Conservation (phyloP, 345 rosid genomes). For the Hibiscus syriacus region DNA sequence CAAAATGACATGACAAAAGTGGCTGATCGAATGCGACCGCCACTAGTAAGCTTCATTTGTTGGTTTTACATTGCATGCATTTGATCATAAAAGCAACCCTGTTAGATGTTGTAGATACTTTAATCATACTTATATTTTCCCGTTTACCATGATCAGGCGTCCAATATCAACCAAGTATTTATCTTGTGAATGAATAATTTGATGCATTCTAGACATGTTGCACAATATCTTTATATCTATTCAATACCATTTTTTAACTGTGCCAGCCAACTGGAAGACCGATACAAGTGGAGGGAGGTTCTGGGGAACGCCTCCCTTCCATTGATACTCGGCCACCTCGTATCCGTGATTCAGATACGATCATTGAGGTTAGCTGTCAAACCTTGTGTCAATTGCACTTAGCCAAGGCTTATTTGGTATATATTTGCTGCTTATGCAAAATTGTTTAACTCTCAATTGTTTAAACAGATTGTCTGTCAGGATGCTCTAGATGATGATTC, state of each 20-base stretch:
- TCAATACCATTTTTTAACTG: conserved; percentile 7
- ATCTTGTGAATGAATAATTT: not conserved
- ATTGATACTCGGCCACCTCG: conserved; percentile 84
- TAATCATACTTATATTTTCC: not conserved
- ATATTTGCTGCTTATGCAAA: conserved; percentile 9
- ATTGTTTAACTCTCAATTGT: conserved; percentile 26
- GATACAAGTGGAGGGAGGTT: conserved; percentile 92
- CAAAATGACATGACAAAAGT: conserved; percentile 56
- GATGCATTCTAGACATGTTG: not conserved
- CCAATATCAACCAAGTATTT: not conserved
- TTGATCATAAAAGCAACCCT: not conserved
- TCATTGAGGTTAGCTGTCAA: conserved; percentile 62
- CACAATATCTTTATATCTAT: conserved; percentile 4
- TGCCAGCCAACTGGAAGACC: conserved; percentile 93
- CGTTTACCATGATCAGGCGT: too few relatives aligned
- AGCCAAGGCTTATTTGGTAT: too few relatives aligned
- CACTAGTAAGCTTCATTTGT: conserved; percentile 58
- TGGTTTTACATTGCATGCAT: conserved; percentile 16
- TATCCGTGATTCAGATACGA: conserved; percentile 82
- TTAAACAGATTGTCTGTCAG: conserved; percentile 69
- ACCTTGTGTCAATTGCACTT: conserved; percentile 13
- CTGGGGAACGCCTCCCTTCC: conserved; percentile 85
- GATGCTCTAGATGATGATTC: conserved; percentile 53
- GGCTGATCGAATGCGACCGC: conserved; percentile 59
- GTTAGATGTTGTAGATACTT: not conserved